These are phyloP conservation scores for Ochromonas danica DNA, from an alignment of 108 stramenopile genomes.

Conservation along the genomic window DNA sequence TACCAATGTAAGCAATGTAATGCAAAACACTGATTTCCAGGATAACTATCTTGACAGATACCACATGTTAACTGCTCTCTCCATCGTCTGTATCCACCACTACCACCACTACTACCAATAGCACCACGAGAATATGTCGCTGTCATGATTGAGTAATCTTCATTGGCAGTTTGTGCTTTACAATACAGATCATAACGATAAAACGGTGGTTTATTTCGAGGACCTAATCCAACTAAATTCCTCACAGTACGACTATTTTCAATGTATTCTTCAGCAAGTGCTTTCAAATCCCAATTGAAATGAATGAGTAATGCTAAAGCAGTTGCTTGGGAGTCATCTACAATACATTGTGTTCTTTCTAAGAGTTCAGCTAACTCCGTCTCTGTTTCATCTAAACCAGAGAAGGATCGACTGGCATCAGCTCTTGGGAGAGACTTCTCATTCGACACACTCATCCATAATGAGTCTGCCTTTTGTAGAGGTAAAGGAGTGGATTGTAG, in stretches of 20 bases:
- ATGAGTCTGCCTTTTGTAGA: conserved; percentile 5
- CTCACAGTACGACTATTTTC: conserved; percentile 10
- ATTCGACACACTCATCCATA: conserved; percentile 8
- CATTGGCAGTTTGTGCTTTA: no score
- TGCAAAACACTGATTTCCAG: conserved; percentile 61
- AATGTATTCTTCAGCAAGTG: background rate
- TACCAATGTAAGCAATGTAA: conserved; percentile 93
- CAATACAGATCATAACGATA: background rate
- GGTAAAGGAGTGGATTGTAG: background rate
- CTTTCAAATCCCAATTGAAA: conserved; percentile 18
- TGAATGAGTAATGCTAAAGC: background rate
- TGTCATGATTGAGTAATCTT: no score
- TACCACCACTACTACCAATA: no score
- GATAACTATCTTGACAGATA: conserved; percentile 78
- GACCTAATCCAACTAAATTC: background rate
- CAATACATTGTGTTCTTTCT: background rate
- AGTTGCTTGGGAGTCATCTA: conserved; percentile 5
- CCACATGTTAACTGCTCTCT: conserved; percentile 64
- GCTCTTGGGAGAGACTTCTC: background rate
- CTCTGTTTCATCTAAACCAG: conserved; percentile 11
- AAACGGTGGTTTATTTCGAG: conserved; percentile 17
- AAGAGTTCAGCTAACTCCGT: background rate
- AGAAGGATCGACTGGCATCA: conserved; percentile 15
- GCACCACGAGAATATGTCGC: no score
- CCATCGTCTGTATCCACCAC: no score